phyloP scores from a whole-genome alignment of 73 alveolate genomes.

The Symbiodinium natans region DNA sequence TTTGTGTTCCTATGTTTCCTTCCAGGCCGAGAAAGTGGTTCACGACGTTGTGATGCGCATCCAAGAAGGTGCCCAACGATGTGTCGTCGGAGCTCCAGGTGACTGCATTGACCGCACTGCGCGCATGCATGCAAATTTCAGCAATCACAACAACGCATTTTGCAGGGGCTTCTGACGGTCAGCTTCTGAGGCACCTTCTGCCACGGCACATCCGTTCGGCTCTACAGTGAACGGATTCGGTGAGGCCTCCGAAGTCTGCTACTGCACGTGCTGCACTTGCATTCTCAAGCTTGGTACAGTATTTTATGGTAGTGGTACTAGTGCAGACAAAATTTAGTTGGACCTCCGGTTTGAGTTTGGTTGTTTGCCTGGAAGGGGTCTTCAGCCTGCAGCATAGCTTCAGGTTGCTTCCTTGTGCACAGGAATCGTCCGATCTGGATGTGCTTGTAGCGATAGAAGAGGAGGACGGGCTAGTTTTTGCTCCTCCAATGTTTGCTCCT shows the following conservation, averaged over 20 bases:
- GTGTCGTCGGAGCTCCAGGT: conserved; percentile 27
- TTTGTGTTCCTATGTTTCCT: too few species aligned
- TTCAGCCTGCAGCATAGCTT: too few species aligned
- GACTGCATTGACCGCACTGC: neutral
- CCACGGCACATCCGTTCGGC: conserved; percentile 83
- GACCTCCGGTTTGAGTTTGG: too few species aligned
- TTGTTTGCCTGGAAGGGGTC: too few species aligned
- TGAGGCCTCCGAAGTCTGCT: neutral
- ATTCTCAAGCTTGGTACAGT: neutral
- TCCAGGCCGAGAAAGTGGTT: conserved; percentile 72
- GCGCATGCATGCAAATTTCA: neutral
- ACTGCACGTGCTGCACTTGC: neutral
- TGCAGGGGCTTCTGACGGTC: neutral
- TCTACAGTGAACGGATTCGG: conserved; percentile 91
- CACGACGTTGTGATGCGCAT: conserved; percentile 57
- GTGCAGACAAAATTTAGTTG: too few species aligned
- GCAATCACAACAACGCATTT: neutral
- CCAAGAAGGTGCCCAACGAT: conserved; percentile 65
- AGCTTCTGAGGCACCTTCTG: conserved; percentile 52
- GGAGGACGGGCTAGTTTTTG: conserved; percentile 17
- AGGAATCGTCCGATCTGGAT: conserved; percentile 75
- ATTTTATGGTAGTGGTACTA: neutral
- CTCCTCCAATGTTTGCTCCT: too few species aligned
- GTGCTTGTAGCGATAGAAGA: conserved; percentile 70
- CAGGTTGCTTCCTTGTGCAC: too few species aligned